These are phyloP conservation scores for Pezicula neosporulosa DNA, from an alignment of 2,329 filamentous ascomycete genomes.

Conservation along the genomic window DNA sequence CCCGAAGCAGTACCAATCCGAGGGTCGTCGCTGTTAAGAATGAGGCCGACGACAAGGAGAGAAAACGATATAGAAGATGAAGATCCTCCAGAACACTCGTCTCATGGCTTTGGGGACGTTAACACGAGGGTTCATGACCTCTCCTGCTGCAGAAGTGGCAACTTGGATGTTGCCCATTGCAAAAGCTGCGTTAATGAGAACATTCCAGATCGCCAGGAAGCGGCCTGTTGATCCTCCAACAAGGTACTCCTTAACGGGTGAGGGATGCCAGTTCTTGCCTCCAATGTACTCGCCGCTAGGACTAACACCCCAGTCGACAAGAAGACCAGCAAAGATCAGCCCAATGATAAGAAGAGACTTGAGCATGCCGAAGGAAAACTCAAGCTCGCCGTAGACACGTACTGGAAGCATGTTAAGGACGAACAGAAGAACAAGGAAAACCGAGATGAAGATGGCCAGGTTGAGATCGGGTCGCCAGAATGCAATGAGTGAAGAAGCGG, in stretches of 20 bases:
- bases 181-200: constrained; percentile 44
- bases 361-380: constrained; percentile 39
- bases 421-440: constrained; percentile 51
- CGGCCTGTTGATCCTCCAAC: constrained; percentile 40
- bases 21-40: constrained; percentile 50
- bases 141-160: constrained; percentile 53
- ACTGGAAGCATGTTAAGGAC: constrained; percentile 11
- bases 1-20: constrained; percentile 40
- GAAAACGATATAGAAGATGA: constrained; percentile 42
- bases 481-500: constrained; percentile 56
- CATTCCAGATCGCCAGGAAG: constrained; percentile 56
- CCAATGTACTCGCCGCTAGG: constrained; percentile 43
- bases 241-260: neutral
- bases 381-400: neutral
- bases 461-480: constrained; percentile 56
- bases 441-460: constrained; percentile 58
- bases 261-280: constrained; percentile 41
- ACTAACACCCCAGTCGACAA: constrained; percentile 49
- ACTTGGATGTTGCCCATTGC: constrained; percentile 23
- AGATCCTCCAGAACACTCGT: constrained; percentile 57
- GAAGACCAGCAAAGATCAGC: constrained; percentile 58
- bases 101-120: constrained; percentile 57
- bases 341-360: constrained; percentile 36
- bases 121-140: constrained; percentile 55
- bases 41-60: constrained; percentile 45